phyloP scores from a whole-genome alignment of 352 stramenopile species.

The Phytophthora vignae region DNA sequence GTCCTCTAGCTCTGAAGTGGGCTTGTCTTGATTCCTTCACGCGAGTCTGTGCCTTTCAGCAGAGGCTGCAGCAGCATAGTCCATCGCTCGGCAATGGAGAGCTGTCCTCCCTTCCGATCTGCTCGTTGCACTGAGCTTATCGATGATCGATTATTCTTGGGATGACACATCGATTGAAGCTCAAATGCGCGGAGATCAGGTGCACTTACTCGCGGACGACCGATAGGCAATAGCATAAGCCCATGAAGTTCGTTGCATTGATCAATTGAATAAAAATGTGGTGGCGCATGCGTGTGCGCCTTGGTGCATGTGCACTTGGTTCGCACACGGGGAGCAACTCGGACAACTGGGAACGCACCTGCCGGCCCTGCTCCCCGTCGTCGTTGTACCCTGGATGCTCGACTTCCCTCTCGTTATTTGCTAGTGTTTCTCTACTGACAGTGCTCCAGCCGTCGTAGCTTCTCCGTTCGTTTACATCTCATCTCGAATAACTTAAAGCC shows the following conservation, averaged over 20 bases:
- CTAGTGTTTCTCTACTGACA: slow-evolving; percentile 23
- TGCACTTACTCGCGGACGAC: no score
- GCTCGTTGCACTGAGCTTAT: no score
- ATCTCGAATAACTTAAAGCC: slow-evolving; percentile 41
- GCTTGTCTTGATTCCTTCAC: not conserved
- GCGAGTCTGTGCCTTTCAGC: no score
- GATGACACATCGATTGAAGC: no score
- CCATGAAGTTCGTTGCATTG: slow-evolving; percentile 19
- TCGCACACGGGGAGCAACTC: slow-evolving; percentile 4
- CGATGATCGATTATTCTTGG: no score
- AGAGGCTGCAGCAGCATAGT: no score
- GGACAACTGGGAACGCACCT: slow-evolving; percentile 9
- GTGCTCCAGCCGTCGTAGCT: slow-evolving; percentile 17
- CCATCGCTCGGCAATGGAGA: no score
- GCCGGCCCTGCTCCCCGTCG: not conserved
- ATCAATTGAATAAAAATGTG: slow-evolving; percentile 29
- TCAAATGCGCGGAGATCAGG: no score
- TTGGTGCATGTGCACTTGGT: slow-evolving; percentile 13
- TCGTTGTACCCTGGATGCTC: slow-evolving; percentile 12
- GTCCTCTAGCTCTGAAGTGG: no score
- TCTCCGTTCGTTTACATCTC: slow-evolving; percentile 33
- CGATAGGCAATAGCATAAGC: not conserved
- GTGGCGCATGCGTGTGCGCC: not conserved
- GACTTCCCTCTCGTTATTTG: slow-evolving; percentile 19
- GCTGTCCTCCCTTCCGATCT: no score